phyloP scores from a whole-genome alignment of 83 land plant genomes.

The Diphasiastrum complanatum region DNA sequence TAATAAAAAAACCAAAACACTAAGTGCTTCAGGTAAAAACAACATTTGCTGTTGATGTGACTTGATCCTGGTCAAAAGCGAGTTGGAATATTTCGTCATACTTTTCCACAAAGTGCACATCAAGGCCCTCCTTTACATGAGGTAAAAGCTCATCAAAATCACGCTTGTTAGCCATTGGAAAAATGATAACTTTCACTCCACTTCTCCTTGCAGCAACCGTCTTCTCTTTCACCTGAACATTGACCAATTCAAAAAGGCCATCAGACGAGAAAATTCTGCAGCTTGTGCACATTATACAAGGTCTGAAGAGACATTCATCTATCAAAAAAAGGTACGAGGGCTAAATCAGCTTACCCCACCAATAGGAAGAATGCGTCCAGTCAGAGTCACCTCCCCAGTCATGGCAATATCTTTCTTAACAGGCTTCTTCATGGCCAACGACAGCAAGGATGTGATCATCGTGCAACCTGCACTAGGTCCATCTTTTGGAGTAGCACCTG shows the following conservation, averaged over 20 bases:
- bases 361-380: slow-evolving; percentile 87
- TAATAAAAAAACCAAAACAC: no score
- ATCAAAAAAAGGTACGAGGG: background rate
- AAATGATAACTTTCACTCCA: slow-evolving; percentile 71
- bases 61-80: no score
- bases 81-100: slow-evolving; percentile 65
- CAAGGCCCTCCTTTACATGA: slow-evolving; percentile 89
- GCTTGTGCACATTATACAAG: background rate
- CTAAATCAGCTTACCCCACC: slow-evolving; percentile 67
- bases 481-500: slow-evolving; percentile 98
- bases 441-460: slow-evolving; percentile 91
- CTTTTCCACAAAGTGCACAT: slow-evolving; percentile 82
- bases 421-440: slow-evolving; percentile 72
- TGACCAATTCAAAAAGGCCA: slow-evolving; percentile 3
- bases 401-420: slow-evolving; percentile 85
- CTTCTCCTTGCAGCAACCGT: slow-evolving; percentile 91
- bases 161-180: slow-evolving; percentile 75
- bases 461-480: slow-evolving; percentile 99
- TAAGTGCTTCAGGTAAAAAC: no score
- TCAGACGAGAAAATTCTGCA: background rate
- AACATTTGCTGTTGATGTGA: no score
- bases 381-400: slow-evolving; percentile 97
- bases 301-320: background rate
- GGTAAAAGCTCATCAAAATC: slow-evolving; percentile 80
- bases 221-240: slow-evolving; percentile 90